Base-by-base conservation (phyloP, 805 yeast genomes). In the Candida taoyuanica region DNA sequence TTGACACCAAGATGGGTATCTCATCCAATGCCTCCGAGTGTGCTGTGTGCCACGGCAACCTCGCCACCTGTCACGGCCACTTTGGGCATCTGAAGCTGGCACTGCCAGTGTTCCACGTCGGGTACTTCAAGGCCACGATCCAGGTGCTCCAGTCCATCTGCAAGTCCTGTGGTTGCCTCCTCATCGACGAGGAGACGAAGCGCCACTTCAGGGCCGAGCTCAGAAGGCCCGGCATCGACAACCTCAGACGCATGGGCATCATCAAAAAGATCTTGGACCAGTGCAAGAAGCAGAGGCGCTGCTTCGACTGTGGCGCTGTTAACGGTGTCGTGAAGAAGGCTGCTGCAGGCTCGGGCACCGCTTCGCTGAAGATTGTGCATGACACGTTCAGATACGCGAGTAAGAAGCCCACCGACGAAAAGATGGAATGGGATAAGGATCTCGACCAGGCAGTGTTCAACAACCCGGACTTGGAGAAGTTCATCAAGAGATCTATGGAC, bases 291-390 rank as follows among this genome's bases (percentile, higher is more conserved):
- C 97, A 89, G 64, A 75, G 98, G 55, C 70, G 95, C 51, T 93
- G 99, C 60, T 65, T 87, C 23, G 66, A 76, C 23, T 93, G 99
- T 70, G 84, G 86, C 52, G 81, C 88, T 12, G 65, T 91, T 39
- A 93, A 94, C 57, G 99, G 99, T 51, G 97, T 93, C 36, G 98
- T 93, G 19, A 93, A 93, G 61, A 89, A 88, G 60, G 97, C 96
- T 5, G 93, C 93, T 7, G 78, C 86, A 13, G 95, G 95, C 36
- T 81, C 87, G 2, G 88, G 93, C 29, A 84, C 93, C 16, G 98
- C 98, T 0, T 91, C 98, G 1, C 70, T 94, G 45, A 93, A 93
- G 59, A 86, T 94, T 46, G 82, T 93, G 42, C 99, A 93, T 62
- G 97, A 93, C 63, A 85, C 95, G 12, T 93, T 85, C 66, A 73